phyloP scores from a whole-genome alignment of 768 basidiomycete species.

The Amanita phalloides region DNA sequence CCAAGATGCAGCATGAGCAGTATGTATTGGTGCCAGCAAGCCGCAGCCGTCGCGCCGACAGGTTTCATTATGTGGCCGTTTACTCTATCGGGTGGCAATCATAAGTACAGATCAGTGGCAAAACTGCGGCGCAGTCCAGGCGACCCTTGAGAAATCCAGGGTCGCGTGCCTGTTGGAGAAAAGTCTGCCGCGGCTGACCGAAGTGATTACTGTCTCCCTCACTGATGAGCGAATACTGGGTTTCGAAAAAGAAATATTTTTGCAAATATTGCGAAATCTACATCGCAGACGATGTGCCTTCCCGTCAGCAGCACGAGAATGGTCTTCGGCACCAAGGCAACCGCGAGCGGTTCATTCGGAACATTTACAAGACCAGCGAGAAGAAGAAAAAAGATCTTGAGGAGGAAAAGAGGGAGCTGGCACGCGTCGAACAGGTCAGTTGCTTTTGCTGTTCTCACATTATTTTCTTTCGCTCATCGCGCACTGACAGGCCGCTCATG shows the following conservation, averaged over 20 bases:
- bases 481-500: constrained; percentile 54
- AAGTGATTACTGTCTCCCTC: no score
- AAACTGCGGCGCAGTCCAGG: no score
- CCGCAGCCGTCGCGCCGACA: no score
- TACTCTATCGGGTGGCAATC: no score
- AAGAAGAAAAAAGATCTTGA: constrained; percentile 77
- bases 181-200: no score
- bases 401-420: constrained; percentile 85
- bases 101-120: no score
- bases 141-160: no score
- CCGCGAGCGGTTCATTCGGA: constrained; percentile 83
- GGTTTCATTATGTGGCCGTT: no score
- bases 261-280: constrained; percentile 98
- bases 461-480: not conserved
- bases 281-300: constrained; percentile 93
- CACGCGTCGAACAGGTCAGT: constrained; percentile 73
- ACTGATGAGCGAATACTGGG: constrained; percentile 79
- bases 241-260: constrained; percentile 84
- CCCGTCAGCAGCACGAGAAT: constrained; percentile 83
- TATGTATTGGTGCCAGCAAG: no score
- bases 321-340: constrained; percentile 93
- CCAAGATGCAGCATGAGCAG: no score
- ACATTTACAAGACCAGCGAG: constrained; percentile 88
- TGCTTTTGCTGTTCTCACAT: not conserved
- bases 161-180: no score